Base-by-base conservation (phyloP, 2,329 filamentous ascomycete species). In the Pyrenochaeta sp. region DNA sequence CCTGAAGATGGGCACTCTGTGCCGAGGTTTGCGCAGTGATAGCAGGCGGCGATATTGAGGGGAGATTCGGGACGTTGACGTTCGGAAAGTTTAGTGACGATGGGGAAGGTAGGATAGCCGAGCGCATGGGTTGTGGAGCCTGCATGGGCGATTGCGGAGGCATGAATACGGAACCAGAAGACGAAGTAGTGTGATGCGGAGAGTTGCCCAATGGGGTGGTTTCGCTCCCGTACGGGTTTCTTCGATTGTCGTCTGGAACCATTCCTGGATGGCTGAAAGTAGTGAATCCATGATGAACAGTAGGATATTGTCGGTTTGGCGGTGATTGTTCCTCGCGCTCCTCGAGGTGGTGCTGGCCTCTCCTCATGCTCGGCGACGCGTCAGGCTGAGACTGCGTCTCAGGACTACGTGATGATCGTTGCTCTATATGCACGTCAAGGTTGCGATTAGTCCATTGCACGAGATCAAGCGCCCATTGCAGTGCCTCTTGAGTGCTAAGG, bases 101-200 rank as follows among this genome's bases (percentile, higher is more conserved):
- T 11, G 65, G 65, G 3, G 67, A 68, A 17, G 67, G 65, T 20
- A 68, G 45, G 45, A 64, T 60, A 6, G 48, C 35, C 11, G 58
- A 41, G 20, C 55, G 51, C 6, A 50, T 50, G 7, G 53, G 35
- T 32, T 66, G 62, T 24, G 58, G 48, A 19, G 55, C 54, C 17
- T 63, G 60, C 51, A 63, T 47, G 11, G 65, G 61, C 4, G 62
- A 65, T 24, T 61, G 61, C 6, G 56, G 53, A 31, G 49, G 53
- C 44, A 57, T 46, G 29, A 59, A 73, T 11, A 69, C 69, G 10
- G 73, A 74, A 42, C 69, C 68, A 4, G 79, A 80, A 18, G 81
- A 81, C 55, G 73, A 74, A 14, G 48, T 38, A 7, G 51, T 55
- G 19, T 55, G 48, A 18, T 61, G 58, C 10, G 61, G 58, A 18